Base-by-base conservation (phyloP, 371 early-diverging fungal genomes). In the Funneliformis caledonium region DNA sequence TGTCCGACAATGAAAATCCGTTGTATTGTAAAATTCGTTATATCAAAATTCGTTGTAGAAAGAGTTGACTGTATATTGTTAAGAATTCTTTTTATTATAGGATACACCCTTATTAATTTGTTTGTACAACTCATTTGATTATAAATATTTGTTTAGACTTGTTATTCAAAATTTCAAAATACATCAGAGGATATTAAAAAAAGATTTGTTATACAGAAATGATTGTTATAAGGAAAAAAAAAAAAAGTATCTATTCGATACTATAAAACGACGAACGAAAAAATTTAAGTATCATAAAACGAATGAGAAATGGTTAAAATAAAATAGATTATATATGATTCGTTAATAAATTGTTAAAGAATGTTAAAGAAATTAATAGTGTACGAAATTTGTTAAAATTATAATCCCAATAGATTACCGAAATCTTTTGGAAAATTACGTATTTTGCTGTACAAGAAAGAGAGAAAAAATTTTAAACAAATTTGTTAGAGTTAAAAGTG, bases 121-220 rank as follows among this genome's bases (percentile, higher is more conserved):
- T 56, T 56, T 56, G 16, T 56, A 56, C 56, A 56, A 56, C 56
- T 56, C 56, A 56, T 56, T 56, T 56, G 56, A 56, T 56, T 56
- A 56, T 56, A 56, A 56, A 56, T 56, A 56, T 56, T 56, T 56
- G 56, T 56, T 56, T 56, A 56, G 56, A 56, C 7, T 19, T 47
- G 47, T 47, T 47, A 47, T 56, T 56, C 16, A 56, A 56, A 16
- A 56, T 56, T 56, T 2, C 37, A 37, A 37, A 37, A 37, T 37
- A 37, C 37, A 37, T 37, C 37, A 16, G 19, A 56, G 19, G 56
- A 56, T 19, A 56, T 56, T 19, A 6, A 19, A 56, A 19, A 19
- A 16, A 52, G 1, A 52, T 56, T 56, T 5, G 16, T 19, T 56
- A 56, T 16, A 16, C 16, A 16, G 12, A 19, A 19, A 56, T 19